These are phyloP conservation scores for Paraphoma chrysanthemicola DNA, from an alignment of 2,329 filamentous ascomycete species.

Conservation along the genomic window DNA sequence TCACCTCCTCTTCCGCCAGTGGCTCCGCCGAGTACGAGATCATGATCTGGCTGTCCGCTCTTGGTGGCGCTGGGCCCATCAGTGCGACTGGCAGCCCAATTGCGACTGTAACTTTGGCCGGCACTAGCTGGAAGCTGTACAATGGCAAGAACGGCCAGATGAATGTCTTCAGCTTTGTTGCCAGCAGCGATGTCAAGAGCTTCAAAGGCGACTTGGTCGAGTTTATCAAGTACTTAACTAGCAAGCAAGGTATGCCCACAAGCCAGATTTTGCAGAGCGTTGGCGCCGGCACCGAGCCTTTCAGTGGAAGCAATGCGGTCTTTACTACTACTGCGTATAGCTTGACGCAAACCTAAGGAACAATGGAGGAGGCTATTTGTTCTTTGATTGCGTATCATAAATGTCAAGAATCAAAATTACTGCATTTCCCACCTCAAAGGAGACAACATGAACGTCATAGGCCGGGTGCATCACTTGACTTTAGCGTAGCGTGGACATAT, in stretches of 20 bases:
- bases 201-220: slow-evolving; percentile 65
- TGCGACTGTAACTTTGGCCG: slow-evolving; percentile 62
- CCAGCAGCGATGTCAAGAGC: slow-evolving; percentile 53
- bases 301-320: slow-evolving; percentile 57
- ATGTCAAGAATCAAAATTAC: too few relatives aligned
- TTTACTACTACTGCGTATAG: slow-evolving; percentile 53
- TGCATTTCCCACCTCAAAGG: too few relatives aligned
- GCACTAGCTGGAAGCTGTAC: slow-evolving; percentile 65
- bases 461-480: too few relatives aligned
- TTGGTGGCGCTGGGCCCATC: slow-evolving; percentile 66
- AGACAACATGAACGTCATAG: too few relatives aligned
- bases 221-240: slow-evolving; percentile 64
- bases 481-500: too few relatives aligned
- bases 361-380: background rate
- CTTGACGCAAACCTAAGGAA: slow-evolving; percentile 30
- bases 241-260: slow-evolving; percentile 55
- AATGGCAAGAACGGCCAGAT: slow-evolving; percentile 66
- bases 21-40: slow-evolving; percentile 64
- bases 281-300: slow-evolving; percentile 64
- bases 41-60: slow-evolving; percentile 70
- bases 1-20: slow-evolving; percentile 59
- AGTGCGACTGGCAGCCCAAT: slow-evolving; percentile 62
- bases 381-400: too few relatives aligned
- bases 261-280: slow-evolving; percentile 63
- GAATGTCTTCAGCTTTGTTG: slow-evolving; percentile 68